Conservation (phyloP, 345 rosid species). For the Boechera divaricarpa region DNA sequence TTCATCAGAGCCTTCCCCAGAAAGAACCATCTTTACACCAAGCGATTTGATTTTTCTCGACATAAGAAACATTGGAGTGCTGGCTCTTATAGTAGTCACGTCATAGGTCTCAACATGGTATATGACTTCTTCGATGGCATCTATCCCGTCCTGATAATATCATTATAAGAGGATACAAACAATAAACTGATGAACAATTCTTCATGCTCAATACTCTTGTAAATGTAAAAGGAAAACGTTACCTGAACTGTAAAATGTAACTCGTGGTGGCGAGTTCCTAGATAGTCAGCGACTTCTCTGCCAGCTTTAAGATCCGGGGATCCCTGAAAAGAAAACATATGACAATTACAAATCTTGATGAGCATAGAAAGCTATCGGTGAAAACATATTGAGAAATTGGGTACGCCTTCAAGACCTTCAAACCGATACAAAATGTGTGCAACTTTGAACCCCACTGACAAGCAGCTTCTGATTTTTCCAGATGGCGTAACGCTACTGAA, state of each 20-base stretch:
- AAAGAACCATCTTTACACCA: slow-evolving; percentile 89
- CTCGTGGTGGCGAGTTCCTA: slow-evolving; percentile 81
- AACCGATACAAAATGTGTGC: slow-evolving; percentile 79
- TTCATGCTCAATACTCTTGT: slow-evolving; percentile 2
- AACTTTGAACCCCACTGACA: slow-evolving; percentile 84
- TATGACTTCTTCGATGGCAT: slow-evolving; percentile 87
- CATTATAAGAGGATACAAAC: slow-evolving; percentile 24
- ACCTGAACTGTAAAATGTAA: slow-evolving; percentile 84
- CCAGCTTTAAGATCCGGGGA: slow-evolving; percentile 83
- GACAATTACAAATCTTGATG: slow-evolving; percentile 11
- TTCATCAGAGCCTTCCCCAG: slow-evolving; percentile 93
- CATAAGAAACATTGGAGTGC: slow-evolving; percentile 95
- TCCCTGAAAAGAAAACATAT: slow-evolving; percentile 53
- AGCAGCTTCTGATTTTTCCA: slow-evolving; percentile 69
- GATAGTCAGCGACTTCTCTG: slow-evolving; percentile 82
- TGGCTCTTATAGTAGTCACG: slow-evolving; percentile 86
- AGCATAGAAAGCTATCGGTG: slow-evolving; percentile 15
- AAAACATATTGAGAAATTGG: slow-evolving; percentile 2
- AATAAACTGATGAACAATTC: neutral
- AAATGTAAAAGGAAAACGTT: slow-evolving; percentile 14
- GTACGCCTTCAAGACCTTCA: slow-evolving; percentile 54
- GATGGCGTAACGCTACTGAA: slow-evolving; percentile 70
- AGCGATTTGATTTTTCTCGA: slow-evolving; percentile 86
- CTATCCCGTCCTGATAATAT: slow-evolving; percentile 73
- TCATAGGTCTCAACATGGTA: slow-evolving; percentile 87